Evolutionary conservation across 2,329 filamentous ascomycete species (phyloP), one percentile per base, ranked within the genome.

Genomic region (Coleophoma cylindrospora): DNA sequence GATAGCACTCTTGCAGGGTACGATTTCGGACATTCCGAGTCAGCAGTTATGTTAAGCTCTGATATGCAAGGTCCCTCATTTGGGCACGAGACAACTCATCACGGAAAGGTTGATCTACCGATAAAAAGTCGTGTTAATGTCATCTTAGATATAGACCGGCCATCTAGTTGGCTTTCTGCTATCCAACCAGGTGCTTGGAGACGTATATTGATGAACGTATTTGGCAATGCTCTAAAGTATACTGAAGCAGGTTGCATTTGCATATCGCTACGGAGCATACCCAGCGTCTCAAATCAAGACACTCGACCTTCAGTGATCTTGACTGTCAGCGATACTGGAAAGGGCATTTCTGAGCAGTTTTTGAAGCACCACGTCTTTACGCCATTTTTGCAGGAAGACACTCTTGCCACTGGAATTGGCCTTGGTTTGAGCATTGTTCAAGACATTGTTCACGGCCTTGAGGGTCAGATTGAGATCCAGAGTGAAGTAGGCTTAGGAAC

Each of bases 391-490:
- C 80, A 83, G 56, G 83, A 86, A 57, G 77, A 83, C 49, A 70
- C 74, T 0, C 67, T 86, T 22, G 73, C 79, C 1, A 75, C 77
- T 81, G 58, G 84, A 0, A 80, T 79, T 2, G 83, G 83, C 0
- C 65, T 87, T 0, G 84, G 83, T 0, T 65, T 87, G 45, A 81
- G 77, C n/a, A 83, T 87, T 8, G 83, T 87, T 15, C 74, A 74
- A 83, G 68, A 73, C 50, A 79, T 87, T 32, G 78, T 86, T 10
- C 74, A 77, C 41, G 74, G 77, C 13, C 69, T 86, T 0, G 74
- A 75, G 38, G 84, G 84, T 0, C 73, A 68, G 9, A 80, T 87
- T 38, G 73, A 80, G 17, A 71, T 87, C 34, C 72, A 70, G 40
- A 82, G 74, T 45, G 69, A 76, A 41, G 66, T 71, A 9, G 72